A percentile compares a stretch with the other conserved stretches of the same genome.
Conservation (phyloP, 371 early-diverging fungal species). For the Mortierella sp. region DNA sequence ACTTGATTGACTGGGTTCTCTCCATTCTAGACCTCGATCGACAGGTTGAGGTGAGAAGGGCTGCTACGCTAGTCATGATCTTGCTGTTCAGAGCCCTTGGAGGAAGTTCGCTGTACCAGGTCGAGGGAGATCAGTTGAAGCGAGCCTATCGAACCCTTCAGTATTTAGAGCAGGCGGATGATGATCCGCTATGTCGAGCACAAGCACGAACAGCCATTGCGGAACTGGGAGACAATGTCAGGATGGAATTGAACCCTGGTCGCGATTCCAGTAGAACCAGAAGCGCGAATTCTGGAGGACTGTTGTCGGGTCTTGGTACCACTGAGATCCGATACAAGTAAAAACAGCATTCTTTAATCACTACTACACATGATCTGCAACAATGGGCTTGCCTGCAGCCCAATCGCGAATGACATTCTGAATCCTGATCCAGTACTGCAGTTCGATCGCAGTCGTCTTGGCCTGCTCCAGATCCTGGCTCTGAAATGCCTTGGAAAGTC, state of each 20-base stretch:
- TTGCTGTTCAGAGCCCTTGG: slow-evolving; percentile 77
- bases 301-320: slow-evolving; percentile 6
- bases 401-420: slow-evolving; percentile 71
- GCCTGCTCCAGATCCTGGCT: slow-evolving; percentile 62
- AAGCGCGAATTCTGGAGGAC: not conserved
- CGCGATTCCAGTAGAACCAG: not conserved
- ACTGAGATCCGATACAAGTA: slow-evolving; percentile 31
- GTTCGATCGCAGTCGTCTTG: slow-evolving; percentile 66
- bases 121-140: slow-evolving; percentile 68
- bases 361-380: slow-evolving; percentile 47
- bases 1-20: slow-evolving; percentile 73
- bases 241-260: slow-evolving; percentile 48
- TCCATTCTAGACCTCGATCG: slow-evolving; percentile 74
- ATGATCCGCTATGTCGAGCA: slow-evolving; percentile 72
- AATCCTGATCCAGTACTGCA: slow-evolving; percentile 79
- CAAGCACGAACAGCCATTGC: slow-evolving; percentile 73
- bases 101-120: slow-evolving; percentile 61
- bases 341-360: not conserved
- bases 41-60: slow-evolving; percentile 69
- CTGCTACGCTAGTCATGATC: slow-evolving; percentile 75
- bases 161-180: slow-evolving; percentile 72
- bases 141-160: slow-evolving; percentile 67
- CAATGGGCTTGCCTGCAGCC: slow-evolving; percentile 60
- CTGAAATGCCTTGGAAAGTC: slow-evolving; percentile 63
- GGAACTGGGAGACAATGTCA: slow-evolving; percentile 71